Base-by-base conservation (phyloP, 768 basidiomycete species). In the Zangia roseola region DNA sequence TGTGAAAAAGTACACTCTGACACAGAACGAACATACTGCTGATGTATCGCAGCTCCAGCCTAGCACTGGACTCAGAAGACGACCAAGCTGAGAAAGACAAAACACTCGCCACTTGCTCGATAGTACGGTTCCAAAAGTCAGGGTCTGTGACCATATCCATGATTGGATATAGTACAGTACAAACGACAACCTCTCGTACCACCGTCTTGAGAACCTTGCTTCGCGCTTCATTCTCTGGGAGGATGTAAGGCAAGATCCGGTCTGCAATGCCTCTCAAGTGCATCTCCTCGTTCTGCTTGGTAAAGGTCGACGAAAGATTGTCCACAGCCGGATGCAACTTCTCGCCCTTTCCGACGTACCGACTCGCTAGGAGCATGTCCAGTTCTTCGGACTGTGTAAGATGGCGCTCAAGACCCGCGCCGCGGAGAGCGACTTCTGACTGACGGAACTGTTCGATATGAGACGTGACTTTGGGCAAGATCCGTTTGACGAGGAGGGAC, bases 61-160 rank as follows among this genome's bases (percentile, higher is more conserved):
- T 84, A 30, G 12, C 39, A 38, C 40, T 12, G 24, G 48, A 53
- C 21, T 60, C 19, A 59, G 53, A 40, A 28, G 14, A 35, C 24
- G 25, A 33, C 12, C 21, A 25, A 47, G 55, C 20, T 59, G 47
- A 9, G 23, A 4, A 9, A 38, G 38, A 30, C 21, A 10, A 13
- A n/a, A 37, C 40, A 74, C 91, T 70, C 65, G 93, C 94, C 72
- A 91, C 82, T 71, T 94, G 86, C 67, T 97, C 94, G 42, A 97
- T 89, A 31, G 82, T 80, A 49, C 83, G 77, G 71, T 99, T 99
- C 94, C 94, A 97, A 56, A 97, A 97, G 67, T 99, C 97, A 5
- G 94, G 91, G 65, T 99, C 97, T 24, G 88, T 78, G 30, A 97
- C 63, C 86, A 95, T 91, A 41, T 97, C 91, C 76, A 95, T 84